Evolutionary conservation across 495 filamentous ascomycete genomes (phyloP).

Genomic region (Tetracladium setigerum): DNA sequence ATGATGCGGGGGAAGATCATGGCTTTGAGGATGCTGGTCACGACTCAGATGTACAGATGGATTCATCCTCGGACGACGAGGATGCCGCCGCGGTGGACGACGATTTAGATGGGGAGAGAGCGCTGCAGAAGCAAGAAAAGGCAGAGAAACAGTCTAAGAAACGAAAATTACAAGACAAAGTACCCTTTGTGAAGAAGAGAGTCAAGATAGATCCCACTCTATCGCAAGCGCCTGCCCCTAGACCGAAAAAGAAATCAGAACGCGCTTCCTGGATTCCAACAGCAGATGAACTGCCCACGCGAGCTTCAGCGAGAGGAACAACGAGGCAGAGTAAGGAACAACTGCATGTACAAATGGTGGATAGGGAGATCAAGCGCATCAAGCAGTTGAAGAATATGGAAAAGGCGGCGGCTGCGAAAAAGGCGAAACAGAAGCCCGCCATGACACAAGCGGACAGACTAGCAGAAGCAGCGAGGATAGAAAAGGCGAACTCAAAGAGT

Average conservation of each 20-base stretch:
- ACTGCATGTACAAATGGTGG: slow-evolving; percentile 73
- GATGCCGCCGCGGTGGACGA: slow-evolving; percentile 60
- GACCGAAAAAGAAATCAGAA: slow-evolving; percentile 90
- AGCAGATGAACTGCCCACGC: slow-evolving; percentile 66
- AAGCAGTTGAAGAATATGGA: slow-evolving; percentile 81
- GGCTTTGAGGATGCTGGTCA: slow-evolving; percentile 64
- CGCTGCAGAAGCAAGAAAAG: slow-evolving; percentile 51
- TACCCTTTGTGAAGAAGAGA: slow-evolving; percentile 45
- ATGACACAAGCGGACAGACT: slow-evolving; percentile 90
- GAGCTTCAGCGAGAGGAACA: slow-evolving; percentile 74
- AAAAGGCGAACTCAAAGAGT: slow-evolving; percentile 82
- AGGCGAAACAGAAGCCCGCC: slow-evolving; percentile 61
- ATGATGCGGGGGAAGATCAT: slow-evolving; percentile 63
- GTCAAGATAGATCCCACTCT: slow-evolving; percentile 41
- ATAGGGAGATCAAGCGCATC: slow-evolving; percentile 71
- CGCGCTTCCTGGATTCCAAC: slow-evolving; percentile 82
- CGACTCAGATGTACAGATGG: slow-evolving; percentile 69
- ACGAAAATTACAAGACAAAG: slow-evolving; percentile 62
- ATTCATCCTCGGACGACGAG: slow-evolving; percentile 75
- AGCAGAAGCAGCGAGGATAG: slow-evolving; percentile 72
- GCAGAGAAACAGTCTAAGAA: slow-evolving; percentile 54
- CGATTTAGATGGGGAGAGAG: slow-evolving; percentile 60
- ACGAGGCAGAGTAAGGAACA: slow-evolving; percentile 80
- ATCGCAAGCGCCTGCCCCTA: slow-evolving; percentile 33
- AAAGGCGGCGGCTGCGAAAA: slow-evolving; percentile 71